Percentiles rank a stretch among this genome's conserved stretches.
These are phyloP conservation scores for Ophiocordyceps robertsii DNA, from an alignment of 2,329 filamentous ascomycete species.

Conservation along the genomic window DNA sequence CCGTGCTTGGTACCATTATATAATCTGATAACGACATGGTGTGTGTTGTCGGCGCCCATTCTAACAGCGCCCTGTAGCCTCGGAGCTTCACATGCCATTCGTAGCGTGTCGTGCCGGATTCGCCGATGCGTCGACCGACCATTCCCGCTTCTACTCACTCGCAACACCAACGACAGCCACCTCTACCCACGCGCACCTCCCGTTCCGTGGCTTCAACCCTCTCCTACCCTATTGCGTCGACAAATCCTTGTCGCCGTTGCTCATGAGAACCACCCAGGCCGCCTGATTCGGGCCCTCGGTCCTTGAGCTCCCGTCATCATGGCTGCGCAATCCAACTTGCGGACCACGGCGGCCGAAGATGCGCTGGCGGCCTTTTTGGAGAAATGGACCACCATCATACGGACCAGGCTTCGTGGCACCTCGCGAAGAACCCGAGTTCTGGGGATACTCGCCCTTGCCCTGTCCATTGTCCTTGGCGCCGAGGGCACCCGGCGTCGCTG, in stretches of 20 bases:
- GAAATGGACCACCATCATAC: slow-evolving; percentile 41
- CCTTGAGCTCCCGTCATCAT: slow-evolving; percentile 30
- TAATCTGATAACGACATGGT: background rate
- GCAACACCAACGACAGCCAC: background rate
- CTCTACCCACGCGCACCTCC: too few relatives aligned
- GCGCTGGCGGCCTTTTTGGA: slow-evolving; percentile 51
- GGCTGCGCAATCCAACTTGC: slow-evolving; percentile 80
- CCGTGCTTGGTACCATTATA: background rate
- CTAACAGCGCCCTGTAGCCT: background rate
- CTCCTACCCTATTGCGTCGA: background rate
- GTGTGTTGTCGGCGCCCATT: background rate
- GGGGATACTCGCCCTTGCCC: slow-evolving; percentile 59
- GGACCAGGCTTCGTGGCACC: slow-evolving; percentile 44
- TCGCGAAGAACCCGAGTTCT: slow-evolving; percentile 61
- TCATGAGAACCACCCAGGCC: background rate
- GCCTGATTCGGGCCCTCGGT: background rate
- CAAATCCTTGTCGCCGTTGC: background rate
- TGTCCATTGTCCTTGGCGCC: slow-evolving; percentile 66
- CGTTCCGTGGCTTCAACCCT: background rate
- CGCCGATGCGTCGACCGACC: background rate
- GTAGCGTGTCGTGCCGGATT: background rate
- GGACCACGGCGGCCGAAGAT: slow-evolving; percentile 50
- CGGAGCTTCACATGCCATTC: slow-evolving; percentile 4
- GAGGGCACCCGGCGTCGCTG: slow-evolving; percentile 73
- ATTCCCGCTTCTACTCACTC: background rate